These are phyloP conservation scores for Fusarium pseudoanthophilum DNA, from an alignment of 2,329 filamentous ascomycete species.

Conservation along the genomic window DNA sequence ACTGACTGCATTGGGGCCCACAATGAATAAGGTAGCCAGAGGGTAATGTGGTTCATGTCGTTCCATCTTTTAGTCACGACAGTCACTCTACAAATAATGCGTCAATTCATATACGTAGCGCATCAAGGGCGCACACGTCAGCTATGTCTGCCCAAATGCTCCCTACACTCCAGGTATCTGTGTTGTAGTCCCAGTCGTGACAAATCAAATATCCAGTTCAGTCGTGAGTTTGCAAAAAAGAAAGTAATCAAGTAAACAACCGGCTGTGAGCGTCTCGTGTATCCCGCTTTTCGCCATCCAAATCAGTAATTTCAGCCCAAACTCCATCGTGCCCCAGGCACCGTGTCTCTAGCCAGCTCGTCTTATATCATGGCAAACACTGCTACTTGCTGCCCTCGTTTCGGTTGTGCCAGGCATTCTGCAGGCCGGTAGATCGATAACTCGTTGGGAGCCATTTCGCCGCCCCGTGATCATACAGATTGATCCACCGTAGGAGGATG, in stretches of 20 bases:
- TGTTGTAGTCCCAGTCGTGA: slow-evolving; percentile 22
- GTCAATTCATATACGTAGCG: slow-evolving; percentile 36
- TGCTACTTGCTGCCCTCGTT: not conserved
- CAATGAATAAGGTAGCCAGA: not conserved
- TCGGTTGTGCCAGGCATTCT: not conserved
- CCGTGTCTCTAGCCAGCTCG: slow-evolving; percentile 9
- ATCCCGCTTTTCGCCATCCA: slow-evolving; percentile 36
- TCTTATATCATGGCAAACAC: not conserved
- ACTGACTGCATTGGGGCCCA: not conserved
- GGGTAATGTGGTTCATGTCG: not conserved
- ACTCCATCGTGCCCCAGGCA: slow-evolving; percentile 31
- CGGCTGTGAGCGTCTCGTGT: slow-evolving; percentile 41
- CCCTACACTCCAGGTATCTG: slow-evolving; percentile 40
- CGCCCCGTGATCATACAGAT: slow-evolving; percentile 19
- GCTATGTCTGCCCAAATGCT: slow-evolving; percentile 23
- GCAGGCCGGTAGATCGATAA: not conserved
- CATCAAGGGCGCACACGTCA: slow-evolving; percentile 14
- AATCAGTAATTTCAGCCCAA: slow-evolving; percentile 26
- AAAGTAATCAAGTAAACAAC: slow-evolving; percentile 9
- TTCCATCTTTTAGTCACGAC: not conserved
- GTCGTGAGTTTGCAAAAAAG: slow-evolving; percentile 2
- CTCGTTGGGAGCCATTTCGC: not conserved
- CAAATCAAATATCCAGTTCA: slow-evolving; percentile 14
- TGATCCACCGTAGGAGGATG: slow-evolving; percentile 40
- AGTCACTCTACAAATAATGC: slow-evolving; percentile 3